phyloP scores from a whole-genome alignment of 2,329 filamentous ascomycete species.

The Pseudovirgaria hyperparasitica region DNA sequence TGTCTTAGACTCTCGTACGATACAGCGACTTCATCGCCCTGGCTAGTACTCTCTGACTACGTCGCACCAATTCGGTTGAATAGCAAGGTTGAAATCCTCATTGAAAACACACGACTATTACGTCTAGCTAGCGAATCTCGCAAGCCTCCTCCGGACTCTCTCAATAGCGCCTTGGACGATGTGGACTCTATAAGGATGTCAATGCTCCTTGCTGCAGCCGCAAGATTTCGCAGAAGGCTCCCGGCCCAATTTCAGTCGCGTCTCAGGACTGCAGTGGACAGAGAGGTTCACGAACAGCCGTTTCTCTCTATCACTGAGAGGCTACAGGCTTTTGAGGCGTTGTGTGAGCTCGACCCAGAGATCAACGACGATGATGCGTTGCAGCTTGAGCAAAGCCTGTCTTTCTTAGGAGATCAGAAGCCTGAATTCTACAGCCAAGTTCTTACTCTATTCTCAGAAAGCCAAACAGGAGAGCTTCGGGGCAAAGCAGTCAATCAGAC shows the following conservation, averaged over 20 bases:
- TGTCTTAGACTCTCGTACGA: constrained; percentile 70
- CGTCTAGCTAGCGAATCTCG: too few relatives aligned
- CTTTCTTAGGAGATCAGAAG: constrained; percentile 48
- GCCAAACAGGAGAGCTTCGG: constrained; percentile 24
- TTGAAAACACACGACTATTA: constrained; percentile 45
- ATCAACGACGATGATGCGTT: constrained; percentile 72
- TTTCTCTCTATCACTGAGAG: constrained; percentile 49
- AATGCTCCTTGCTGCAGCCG: constrained; percentile 54
- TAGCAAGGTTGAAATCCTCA: constrained; percentile 62
- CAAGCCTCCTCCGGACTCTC: constrained; percentile 17
- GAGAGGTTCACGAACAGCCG: constrained; percentile 58
- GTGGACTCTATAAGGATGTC: constrained; percentile 43
- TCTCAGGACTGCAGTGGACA: too few relatives aligned
- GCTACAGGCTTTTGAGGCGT: constrained; percentile 66
- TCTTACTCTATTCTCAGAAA: constrained; percentile 33
- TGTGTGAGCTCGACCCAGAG: constrained; percentile 63
- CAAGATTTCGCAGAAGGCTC: constrained; percentile 57
- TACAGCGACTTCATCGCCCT: constrained; percentile 55
- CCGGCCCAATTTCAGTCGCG: constrained; percentile 55
- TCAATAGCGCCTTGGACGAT: constrained; percentile 36
- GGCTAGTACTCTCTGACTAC: constrained; percentile 74
- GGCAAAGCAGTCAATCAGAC: constrained; percentile 52
- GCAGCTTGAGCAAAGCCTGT: constrained; percentile 47
- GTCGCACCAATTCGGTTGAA: constrained; percentile 69
- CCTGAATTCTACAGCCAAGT: constrained; percentile 37